Conservation (phyloP, 257 asterid species). For the Pogostemon cablin region DNA sequence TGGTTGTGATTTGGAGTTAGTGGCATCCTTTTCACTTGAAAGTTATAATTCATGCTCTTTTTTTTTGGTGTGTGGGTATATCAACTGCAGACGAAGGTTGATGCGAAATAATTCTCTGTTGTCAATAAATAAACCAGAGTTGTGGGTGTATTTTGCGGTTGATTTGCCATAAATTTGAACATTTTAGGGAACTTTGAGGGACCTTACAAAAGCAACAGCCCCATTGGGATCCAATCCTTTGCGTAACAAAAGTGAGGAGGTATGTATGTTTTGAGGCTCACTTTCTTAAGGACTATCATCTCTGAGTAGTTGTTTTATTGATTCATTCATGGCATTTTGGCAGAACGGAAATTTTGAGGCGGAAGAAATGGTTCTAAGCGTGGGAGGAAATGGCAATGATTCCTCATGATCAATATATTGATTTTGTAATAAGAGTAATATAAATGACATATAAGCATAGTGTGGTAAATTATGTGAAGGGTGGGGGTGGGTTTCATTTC, state of each 20-base stretch:
- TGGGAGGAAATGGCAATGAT: constrained; percentile 49
- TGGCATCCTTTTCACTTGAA: not conserved
- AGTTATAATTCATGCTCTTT: not conserved
- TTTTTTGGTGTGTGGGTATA: not conserved
- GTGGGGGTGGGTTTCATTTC: constrained; percentile 22
- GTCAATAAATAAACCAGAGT: not conserved
- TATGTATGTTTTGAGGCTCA: constrained; percentile 20
- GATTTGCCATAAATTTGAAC: not conserved
- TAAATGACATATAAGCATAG: constrained; percentile 33
- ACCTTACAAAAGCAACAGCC: constrained; percentile 59
- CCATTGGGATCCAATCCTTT: constrained; percentile 38
- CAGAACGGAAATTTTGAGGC: constrained; percentile 59
- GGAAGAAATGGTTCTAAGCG: constrained; percentile 50
- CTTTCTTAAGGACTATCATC: not conserved
- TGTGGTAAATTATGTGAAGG: constrained; percentile 24
- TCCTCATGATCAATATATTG: constrained; percentile 38
- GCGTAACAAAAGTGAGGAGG: constrained; percentile 56
- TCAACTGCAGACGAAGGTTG: constrained; percentile 5
- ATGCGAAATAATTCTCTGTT: not conserved
- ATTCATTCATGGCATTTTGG: not conserved
- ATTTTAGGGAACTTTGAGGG: constrained; percentile 66
- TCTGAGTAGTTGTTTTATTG: too few species aligned
- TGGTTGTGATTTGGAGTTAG: not conserved
- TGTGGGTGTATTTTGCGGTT: constrained; percentile 13
- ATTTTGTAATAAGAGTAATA: not conserved